Evolutionary conservation across 768 basidiomycete genomes (phyloP).

Genomic region (Heimioporus sp.): DNA sequence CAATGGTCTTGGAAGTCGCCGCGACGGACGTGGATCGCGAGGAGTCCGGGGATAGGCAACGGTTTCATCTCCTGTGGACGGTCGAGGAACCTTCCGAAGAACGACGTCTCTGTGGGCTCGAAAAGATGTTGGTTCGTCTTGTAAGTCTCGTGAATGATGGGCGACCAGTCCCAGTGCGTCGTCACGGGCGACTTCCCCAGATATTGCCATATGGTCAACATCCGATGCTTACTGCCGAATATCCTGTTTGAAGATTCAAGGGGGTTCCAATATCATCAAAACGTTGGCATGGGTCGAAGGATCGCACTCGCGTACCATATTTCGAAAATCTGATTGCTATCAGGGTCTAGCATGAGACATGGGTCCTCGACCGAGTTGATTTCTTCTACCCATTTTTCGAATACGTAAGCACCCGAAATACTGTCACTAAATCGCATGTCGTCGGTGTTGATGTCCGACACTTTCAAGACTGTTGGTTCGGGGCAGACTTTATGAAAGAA

Average conservation of each 20-base stretch:
- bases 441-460: slow-evolving; percentile 28
- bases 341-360: slow-evolving; percentile 37
- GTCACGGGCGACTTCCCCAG: slow-evolving; percentile 33
- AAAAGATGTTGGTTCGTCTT: slow-evolving; percentile 30
- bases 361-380: slow-evolving; percentile 35
- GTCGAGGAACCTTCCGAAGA: not conserved
- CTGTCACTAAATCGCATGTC: slow-evolving; percentile 23
- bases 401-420: slow-evolving; percentile 27
- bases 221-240: slow-evolving; percentile 30
- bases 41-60: slow-evolving; percentile 36
- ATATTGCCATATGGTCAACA: slow-evolving; percentile 35
- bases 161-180: slow-evolving; percentile 39
- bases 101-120: not conserved
- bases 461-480: slow-evolving; percentile 31
- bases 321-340: slow-evolving; percentile 32
- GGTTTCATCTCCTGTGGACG: slow-evolving; percentile 2
- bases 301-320: slow-evolving; percentile 27
- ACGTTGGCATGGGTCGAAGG: not conserved
- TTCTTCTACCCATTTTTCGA: slow-evolving; percentile 39
- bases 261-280: not conserved
- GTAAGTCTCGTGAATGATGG: slow-evolving; percentile 32
- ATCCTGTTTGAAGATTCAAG: slow-evolving; percentile 22
- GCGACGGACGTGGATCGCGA: slow-evolving; percentile 51
- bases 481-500: slow-evolving; percentile 44
- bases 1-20: slow-evolving; percentile 52